phyloP scores from a whole-genome alignment of 352 stramenopile genomes.

The Pythium sukuiense region DNA sequence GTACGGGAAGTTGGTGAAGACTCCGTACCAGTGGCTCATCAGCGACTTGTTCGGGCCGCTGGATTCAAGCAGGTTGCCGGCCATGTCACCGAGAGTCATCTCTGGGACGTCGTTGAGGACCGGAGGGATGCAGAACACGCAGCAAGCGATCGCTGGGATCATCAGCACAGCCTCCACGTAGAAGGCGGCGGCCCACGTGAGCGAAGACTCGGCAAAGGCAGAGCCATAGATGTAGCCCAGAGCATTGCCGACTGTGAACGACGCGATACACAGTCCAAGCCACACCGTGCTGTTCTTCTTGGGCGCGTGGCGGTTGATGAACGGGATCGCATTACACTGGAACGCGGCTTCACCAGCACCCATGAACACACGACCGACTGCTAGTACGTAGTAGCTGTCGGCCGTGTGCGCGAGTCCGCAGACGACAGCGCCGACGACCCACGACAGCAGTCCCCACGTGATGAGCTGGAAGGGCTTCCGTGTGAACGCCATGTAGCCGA shows the following conservation, averaged over 20 bases:
- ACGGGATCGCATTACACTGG: constrained; percentile 90
- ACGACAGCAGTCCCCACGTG: constrained; percentile 82
- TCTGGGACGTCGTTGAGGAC: neutral
- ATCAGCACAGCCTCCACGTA: neutral
- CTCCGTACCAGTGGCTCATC: neutral
- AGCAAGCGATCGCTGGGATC: neutral
- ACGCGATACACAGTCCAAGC: constrained; percentile 91
- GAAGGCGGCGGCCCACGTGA: neutral
- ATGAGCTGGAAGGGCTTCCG: constrained; percentile 91
- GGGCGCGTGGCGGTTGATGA: constrained; percentile 90
- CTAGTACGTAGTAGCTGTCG: constrained; percentile 88
- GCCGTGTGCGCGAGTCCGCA: constrained; percentile 70
- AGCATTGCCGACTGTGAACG: constrained; percentile 83
- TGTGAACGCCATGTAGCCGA: constrained; percentile 87
- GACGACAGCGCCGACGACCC: constrained; percentile 86
- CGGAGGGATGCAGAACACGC: neutral
- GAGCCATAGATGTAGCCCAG: neutral
- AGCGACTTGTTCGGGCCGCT: neutral
- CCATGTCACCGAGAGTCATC: neutral
- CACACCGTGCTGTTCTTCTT: constrained; percentile 75
- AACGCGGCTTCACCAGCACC: constrained; percentile 93
- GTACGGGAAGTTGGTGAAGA: neutral
- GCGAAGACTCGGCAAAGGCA: neutral
- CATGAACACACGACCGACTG: constrained; percentile 86
- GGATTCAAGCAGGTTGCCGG: neutral